Evolutionary conservation across 257 asterid genomes (phyloP).

Genomic region (Scutellaria minor): DNA sequence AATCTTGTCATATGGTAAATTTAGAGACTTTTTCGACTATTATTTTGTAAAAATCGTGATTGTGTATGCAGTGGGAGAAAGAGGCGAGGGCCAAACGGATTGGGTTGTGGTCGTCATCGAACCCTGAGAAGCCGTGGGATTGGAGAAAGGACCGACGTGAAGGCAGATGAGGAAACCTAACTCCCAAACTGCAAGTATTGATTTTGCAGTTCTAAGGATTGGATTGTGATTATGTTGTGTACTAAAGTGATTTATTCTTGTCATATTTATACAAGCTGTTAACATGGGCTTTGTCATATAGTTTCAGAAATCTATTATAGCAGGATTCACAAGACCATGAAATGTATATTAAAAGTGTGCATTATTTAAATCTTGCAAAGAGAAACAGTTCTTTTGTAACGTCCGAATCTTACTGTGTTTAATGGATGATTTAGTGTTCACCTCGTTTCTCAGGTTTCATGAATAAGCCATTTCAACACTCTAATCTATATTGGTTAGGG

Average conservation of each 20-base stretch:
- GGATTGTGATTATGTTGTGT: background rate
- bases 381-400: no score
- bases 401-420: no score
- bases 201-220: conserved; percentile 13
- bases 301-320: background rate
- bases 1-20: background rate
- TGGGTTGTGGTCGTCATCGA: conserved; percentile 76
- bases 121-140: conserved; percentile 99
- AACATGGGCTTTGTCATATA: background rate
- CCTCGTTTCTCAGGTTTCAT: no score
- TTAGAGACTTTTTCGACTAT: background rate
- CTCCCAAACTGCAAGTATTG: background rate
- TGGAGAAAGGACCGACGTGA: conserved; percentile 91
- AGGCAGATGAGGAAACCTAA: conserved; percentile 43
- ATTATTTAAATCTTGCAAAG: background rate
- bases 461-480: no score
- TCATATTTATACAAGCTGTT: background rate
- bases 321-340: background rate
- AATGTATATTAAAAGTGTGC: background rate
- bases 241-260: background rate
- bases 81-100: conserved; percentile 79
- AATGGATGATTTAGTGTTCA: no score
- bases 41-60: background rate
- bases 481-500: no score
- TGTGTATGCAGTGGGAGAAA: conserved; percentile 72